A percentile compares a stretch with the other conserved stretches of the same genome.
These are phyloP conservation scores for Agrocybe praecox DNA, from an alignment of 768 basidiomycete species.

Conservation along the genomic window DNA sequence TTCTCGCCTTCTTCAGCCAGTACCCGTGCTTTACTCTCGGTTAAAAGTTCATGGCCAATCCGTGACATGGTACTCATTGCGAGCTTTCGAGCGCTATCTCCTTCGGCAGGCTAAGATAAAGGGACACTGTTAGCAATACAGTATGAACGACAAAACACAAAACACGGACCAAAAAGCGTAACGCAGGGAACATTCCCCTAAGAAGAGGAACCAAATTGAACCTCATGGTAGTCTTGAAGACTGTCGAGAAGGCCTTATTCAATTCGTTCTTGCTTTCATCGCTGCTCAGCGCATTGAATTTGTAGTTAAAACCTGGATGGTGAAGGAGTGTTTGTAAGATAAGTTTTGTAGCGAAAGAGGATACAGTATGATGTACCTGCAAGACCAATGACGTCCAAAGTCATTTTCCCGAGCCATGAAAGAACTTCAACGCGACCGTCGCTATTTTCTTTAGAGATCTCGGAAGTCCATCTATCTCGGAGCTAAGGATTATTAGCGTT, in stretches of 20 bases:
- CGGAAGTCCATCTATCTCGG: constrained; percentile 47
- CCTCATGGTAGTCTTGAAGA: constrained; percentile 46
- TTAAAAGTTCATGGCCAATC: constrained; percentile 52
- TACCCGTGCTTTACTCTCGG: constrained; percentile 47
- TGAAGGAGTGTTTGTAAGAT: neutral
- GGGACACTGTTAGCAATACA: neutral
- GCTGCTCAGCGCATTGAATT: constrained; percentile 30
- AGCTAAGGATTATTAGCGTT: constrained; percentile 44
- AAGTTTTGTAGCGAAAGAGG: constrained; percentile 28
- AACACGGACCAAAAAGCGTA: constrained; percentile 40
- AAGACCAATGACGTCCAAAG: constrained; percentile 78
- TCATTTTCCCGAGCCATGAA: constrained; percentile 65
- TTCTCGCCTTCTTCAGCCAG: constrained; percentile 20
- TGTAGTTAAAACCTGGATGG: constrained; percentile 33
- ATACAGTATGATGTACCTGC: constrained; percentile 53
- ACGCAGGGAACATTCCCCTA: constrained; percentile 33
- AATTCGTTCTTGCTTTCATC: constrained; percentile 46
- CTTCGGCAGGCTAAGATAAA: constrained; percentile 28
- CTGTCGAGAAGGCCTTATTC: constrained; percentile 50
- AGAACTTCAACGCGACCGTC: constrained; percentile 54
- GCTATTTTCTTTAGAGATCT: constrained; percentile 31
- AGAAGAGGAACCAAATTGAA: constrained; percentile 35
- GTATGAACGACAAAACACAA: neutral
- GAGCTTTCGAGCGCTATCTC: constrained; percentile 26
- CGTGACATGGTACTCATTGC: constrained; percentile 45